Evolutionary conservation across 2,329 filamentous ascomycete genomes (phyloP), one percentile per base, ranked within the genome.

Genomic region (Cladorrhinum sp.): DNA sequence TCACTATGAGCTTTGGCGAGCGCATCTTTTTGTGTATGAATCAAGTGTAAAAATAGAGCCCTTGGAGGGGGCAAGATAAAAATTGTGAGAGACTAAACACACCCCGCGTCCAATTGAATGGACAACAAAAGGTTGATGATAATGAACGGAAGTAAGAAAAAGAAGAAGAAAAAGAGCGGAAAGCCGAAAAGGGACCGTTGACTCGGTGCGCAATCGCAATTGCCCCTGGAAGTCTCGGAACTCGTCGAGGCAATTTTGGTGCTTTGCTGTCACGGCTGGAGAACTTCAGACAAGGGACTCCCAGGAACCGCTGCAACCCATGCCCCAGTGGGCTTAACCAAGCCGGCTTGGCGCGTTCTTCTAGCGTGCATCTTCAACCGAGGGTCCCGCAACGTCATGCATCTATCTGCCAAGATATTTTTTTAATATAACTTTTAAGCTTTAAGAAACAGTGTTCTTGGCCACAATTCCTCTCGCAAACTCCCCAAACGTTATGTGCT

Each of bases 401-500:
- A 18, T 14, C 6, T 42, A 16, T 42, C 18, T 20, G 42, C 42
- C 42, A 46, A 46, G 42, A 46, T 36, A 57, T 46, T 26, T 24
- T 16, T 55, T 55, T 24, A 28, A 16, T 39, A 48, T n/a, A 26
- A 42, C 16, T 3, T 18, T 48, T 16, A 3, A n/a, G n/a, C 33
- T 8, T 67, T 57, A 70, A 9, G 60, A 63, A 5, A 86, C 82
- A 0, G 84, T 86, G 62, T 86, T 86, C 71, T 82, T 85, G 2
- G 80, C 78, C 39, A 86, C 82, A 55, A 86, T 80, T 0, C 82
- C 82, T 57, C 83, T 74, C 2, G 90, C 90, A 79, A 93, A 92
- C 69, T 89, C 84, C 21, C 89, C 90, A 81, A 93, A 94, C 42
- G 84, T 89, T 60, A 86, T 80, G 39, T 84, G 82, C 68, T 85